phyloP scores from a whole-genome alignment of 768 basidiomycete genomes.

The Cytidiella melzeri region DNA sequence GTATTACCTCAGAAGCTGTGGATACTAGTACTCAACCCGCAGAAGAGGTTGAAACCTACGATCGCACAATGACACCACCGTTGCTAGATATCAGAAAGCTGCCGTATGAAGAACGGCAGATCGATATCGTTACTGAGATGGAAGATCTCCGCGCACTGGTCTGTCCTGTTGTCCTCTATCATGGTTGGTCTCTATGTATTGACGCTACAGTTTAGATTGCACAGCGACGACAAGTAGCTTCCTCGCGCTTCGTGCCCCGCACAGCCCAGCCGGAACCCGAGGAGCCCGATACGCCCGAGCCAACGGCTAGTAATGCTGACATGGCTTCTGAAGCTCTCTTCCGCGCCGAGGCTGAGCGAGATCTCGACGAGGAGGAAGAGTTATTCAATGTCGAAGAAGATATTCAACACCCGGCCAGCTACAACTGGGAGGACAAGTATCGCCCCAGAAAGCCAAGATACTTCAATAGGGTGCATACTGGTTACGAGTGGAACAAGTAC shows the following conservation, averaged over 20 bases:
- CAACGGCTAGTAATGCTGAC: slow-evolving; percentile 50
- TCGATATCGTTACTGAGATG: slow-evolving; percentile 66
- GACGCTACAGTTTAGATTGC: slow-evolving; percentile 50
- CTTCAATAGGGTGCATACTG: slow-evolving; percentile 98
- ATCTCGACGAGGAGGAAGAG: slow-evolving; percentile 95
- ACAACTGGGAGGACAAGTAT: slow-evolving; percentile 99
- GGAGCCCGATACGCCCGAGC: slow-evolving; percentile 46
- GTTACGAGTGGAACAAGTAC: slow-evolving; percentile 99
- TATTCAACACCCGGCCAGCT: slow-evolving; percentile 73
- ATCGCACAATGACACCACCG: slow-evolving; percentile 82
- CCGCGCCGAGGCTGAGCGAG: slow-evolving; percentile 85
- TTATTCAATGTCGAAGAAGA: slow-evolving; percentile 92
- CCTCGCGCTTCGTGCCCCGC: slow-evolving; percentile 85
- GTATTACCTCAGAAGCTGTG: slow-evolving; percentile 28
- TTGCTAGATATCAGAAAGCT: slow-evolving; percentile 67
- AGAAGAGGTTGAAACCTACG: slow-evolving; percentile 77
- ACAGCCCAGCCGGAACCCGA: slow-evolving; percentile 55
- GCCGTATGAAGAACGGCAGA: slow-evolving; percentile 69
- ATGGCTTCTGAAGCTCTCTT: slow-evolving; percentile 88
- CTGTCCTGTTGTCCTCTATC: slow-evolving; percentile 22
- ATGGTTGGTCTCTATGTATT: background rate
- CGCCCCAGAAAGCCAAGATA: slow-evolving; percentile 95
- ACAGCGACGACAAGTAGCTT: slow-evolving; percentile 75
- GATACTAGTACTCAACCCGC: slow-evolving; percentile 30
- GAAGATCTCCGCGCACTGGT: slow-evolving; percentile 66